Percentiles rank a stretch among this genome's conserved stretches.
phyloP scores from a whole-genome alignment of 331 rosid species.

The Pyrus hybrid region DNA sequence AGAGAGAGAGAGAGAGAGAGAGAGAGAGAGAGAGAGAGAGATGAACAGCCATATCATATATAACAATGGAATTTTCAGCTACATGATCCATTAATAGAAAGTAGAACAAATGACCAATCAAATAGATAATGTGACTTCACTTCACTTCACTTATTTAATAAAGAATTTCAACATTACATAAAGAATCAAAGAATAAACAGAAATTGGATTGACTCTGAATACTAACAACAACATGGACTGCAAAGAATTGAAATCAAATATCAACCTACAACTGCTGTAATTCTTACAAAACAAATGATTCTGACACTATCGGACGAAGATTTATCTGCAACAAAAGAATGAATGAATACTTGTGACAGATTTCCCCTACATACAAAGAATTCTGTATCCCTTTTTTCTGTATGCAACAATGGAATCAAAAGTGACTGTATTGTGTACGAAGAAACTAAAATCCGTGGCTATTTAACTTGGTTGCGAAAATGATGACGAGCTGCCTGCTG shows the following conservation, averaged over 20 bases:
- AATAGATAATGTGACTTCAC: neutral
- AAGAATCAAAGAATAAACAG: slow-evolving; percentile 42
- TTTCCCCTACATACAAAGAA: slow-evolving; percentile 62
- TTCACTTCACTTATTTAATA: neutral
- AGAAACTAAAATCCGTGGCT: slow-evolving; percentile 6
- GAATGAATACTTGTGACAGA: slow-evolving; percentile 41
- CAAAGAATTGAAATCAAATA: slow-evolving; percentile 30
- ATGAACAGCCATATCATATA: slow-evolving; percentile 2
- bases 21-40: neutral
- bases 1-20: no score
- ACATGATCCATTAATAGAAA: neutral
- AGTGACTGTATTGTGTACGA: slow-evolving; percentile 11
- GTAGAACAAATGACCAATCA: neutral
- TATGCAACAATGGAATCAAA: slow-evolving; percentile 17
- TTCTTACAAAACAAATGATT: slow-evolving; percentile 38
- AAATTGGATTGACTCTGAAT: slow-evolving; percentile 18
- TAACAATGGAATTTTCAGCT: slow-evolving; percentile 7
- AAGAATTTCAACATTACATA: slow-evolving; percentile 29
- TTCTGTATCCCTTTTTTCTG: slow-evolving; percentile 28
- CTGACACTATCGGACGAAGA: slow-evolving; percentile 17
- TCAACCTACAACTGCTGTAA: no score
- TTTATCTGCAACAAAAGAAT: slow-evolving; percentile 80
- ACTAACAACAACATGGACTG: slow-evolving; percentile 15
- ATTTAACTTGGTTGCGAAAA: slow-evolving; percentile 51
- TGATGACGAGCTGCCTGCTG: slow-evolving; percentile 59